These are phyloP conservation scores for Komagataella phaffii DNA, from an alignment of 805 yeast species.

Conservation along the genomic window DNA sequence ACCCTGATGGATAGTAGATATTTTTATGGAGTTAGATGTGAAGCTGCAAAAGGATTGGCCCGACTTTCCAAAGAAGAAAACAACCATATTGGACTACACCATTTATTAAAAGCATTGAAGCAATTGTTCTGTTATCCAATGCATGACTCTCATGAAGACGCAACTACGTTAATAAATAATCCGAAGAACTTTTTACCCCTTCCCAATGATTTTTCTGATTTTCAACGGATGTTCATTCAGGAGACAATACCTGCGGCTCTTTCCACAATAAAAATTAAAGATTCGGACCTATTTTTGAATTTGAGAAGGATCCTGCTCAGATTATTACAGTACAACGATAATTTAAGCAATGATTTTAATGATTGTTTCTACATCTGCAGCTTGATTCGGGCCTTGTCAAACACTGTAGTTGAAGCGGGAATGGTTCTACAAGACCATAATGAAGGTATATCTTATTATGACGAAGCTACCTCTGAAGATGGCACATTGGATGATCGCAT, in stretches of 20 bases:
- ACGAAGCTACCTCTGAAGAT: constrained; percentile 1
- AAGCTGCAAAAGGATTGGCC: constrained; percentile 74
- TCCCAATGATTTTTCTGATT: constrained; percentile 70
- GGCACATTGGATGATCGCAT: not conserved
- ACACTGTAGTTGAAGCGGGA: constrained; percentile 12
- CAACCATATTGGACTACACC: constrained; percentile 60
- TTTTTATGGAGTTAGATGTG: constrained; percentile 78
- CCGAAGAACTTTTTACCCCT: constrained; percentile 42
- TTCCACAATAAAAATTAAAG: constrained; percentile 43
- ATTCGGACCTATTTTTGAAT: constrained; percentile 31
- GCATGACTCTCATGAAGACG: not conserved
- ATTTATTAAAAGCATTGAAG: constrained; percentile 58
- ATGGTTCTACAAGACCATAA: constrained; percentile 12
- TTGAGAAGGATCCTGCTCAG: constrained; percentile 54
- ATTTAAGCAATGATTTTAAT: constrained; percentile 60
- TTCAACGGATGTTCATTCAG: constrained; percentile 55
- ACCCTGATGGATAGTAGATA: constrained; percentile 78
- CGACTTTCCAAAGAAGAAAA: constrained; percentile 46
- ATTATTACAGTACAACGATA: constrained; percentile 73
- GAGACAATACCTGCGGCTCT: constrained; percentile 55
- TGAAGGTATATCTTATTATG: constrained; percentile 9
- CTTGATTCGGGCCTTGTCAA: constrained; percentile 41
- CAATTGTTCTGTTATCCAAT: constrained; percentile 50
- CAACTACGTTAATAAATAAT: constrained; percentile 5
- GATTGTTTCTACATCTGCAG: constrained; percentile 57